Evolutionary conservation across 2,329 filamentous ascomycete species (phyloP), one percentile per base, ranked within the genome.

Genomic region (Ceratocystis eucalypticola): DNA sequence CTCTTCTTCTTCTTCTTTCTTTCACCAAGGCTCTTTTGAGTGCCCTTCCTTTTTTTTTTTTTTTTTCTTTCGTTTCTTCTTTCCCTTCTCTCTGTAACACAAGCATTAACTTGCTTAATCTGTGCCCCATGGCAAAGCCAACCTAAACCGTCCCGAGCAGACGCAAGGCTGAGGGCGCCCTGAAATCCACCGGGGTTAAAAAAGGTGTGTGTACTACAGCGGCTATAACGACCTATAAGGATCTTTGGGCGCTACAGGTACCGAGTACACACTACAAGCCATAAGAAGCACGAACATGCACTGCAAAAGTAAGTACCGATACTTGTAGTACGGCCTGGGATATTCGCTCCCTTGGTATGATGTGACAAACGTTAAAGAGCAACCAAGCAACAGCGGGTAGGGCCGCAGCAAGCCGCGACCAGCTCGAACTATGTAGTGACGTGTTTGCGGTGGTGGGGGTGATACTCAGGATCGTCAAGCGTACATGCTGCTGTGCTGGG

Each of bases 141-240:
- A 55, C 12, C 22, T 55, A 22, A 30, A 30, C 50, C 6, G 50
- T 55, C 25, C 50, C 50, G 25, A 55, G 22, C 50, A 25, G 50
- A 55, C 50, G 50, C 50, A 55, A 55, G 50, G 50, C 50, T 55
- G 50, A 55, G 50, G 25, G 50, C 50, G 50, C 50, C 50, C 50
- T 55, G 50, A 55, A 55, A 55, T 55, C 25, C 22, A 55, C 50
- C 25, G 50, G 46, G 46, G 46, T 5, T 17, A 8, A n/a, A 33
- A 20, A 17, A 30, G 5, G 5, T 6, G 7, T 55, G 20, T 55
- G 50, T 55, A 30, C 22, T 55, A 28, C 50, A 55, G 20, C 15
- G 46, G 46, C 12, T 22, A 48, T 10, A 22, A 48, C 5, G 8
- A 7, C 46, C n/a, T n/a, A 48, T 17, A 10, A 22, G 17, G 46